A percentile compares a stretch with the other conserved stretches of the same genome.
These are phyloP conservation scores for Pseudovirgaria hyperparasitica DNA, from an alignment of 2,329 filamentous ascomycete species.

Conservation along the genomic window DNA sequence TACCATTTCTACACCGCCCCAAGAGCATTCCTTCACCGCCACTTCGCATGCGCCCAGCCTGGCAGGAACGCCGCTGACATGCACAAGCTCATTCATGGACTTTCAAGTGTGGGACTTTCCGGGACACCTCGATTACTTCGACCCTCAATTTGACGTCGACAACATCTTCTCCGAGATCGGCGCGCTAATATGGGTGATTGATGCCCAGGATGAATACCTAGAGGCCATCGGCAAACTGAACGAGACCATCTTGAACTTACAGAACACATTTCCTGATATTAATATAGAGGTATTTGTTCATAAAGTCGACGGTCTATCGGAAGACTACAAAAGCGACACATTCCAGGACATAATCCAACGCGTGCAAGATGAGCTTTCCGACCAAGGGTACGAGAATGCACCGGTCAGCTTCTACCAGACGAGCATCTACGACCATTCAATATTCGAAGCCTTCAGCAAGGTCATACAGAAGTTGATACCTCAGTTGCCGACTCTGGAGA, in stretches of 20 bases:
- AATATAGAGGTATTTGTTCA: conserved; percentile 98
- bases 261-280: conserved; percentile 80
- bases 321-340: conserved; percentile 92
- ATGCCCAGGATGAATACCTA: conserved; percentile 95
- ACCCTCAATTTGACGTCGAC: conserved; percentile 79
- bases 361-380: conserved; percentile 89
- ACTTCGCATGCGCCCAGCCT: conserved; percentile 1
- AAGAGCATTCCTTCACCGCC: not conserved
- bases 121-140: conserved; percentile 85
- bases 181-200: conserved; percentile 95
- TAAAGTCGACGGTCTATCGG: conserved; percentile 94
- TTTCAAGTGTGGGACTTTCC: conserved; percentile 98
- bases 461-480: conserved; percentile 97
- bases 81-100: conserved; percentile 88
- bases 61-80: conserved; percentile 2
- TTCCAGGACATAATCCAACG: conserved; percentile 94
- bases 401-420: conserved; percentile 93
- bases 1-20: not conserved
- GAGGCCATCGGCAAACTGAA: conserved; percentile 82
- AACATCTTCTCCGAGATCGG: conserved; percentile 91
- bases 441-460: conserved; percentile 96
- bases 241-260: conserved; percentile 75
- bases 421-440: conserved; percentile 96
- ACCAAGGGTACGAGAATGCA: conserved; percentile 85
- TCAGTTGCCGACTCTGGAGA: conserved; percentile 81